These are phyloP conservation scores for Tulasnella sp. DNA, from an alignment of 768 basidiomycete species.

Conservation along the genomic window DNA sequence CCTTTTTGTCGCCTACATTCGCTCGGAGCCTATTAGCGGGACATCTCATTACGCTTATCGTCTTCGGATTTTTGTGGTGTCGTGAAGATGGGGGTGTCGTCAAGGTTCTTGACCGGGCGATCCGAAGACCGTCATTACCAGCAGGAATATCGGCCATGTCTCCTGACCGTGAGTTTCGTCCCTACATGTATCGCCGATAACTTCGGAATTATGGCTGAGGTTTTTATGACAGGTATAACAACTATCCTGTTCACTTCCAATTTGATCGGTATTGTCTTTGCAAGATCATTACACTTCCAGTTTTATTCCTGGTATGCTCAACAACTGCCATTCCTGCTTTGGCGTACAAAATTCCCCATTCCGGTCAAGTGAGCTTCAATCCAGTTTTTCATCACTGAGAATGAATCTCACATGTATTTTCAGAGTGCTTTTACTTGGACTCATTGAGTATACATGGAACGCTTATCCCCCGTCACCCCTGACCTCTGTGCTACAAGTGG, in stretches of 20 bases:
- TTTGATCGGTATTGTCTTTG: slow-evolving; percentile 79
- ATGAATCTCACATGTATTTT: slow-evolving; percentile 5
- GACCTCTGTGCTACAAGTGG: slow-evolving; percentile 46
- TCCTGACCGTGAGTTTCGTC: slow-evolving; percentile 46
- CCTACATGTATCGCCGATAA: slow-evolving; percentile 16
- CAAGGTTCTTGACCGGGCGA: slow-evolving; percentile 40
- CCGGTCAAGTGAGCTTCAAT: slow-evolving; percentile 41
- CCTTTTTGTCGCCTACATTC: slow-evolving; percentile 54
- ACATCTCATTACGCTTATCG: slow-evolving; percentile 45
- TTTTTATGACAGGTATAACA: slow-evolving; percentile 52
- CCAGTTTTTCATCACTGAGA: slow-evolving; percentile 10
- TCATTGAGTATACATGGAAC: slow-evolving; percentile 80
- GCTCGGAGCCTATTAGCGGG: slow-evolving; percentile 49
- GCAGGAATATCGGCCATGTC: slow-evolving; percentile 37
- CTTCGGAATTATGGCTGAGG: no score
- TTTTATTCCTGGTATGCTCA: slow-evolving; percentile 98
- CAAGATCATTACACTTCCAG: slow-evolving; percentile 92
- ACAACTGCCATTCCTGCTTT: slow-evolving; percentile 72
- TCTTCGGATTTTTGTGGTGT: slow-evolving; percentile 73
- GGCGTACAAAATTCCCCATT: slow-evolving; percentile 54
- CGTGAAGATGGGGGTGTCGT: slow-evolving; percentile 52
- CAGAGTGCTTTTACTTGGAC: slow-evolving; percentile 47
- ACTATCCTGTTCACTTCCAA: slow-evolving; percentile 84
- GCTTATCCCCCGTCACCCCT: slow-evolving; percentile 64
- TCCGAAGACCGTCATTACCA: slow-evolving; percentile 39